Percentiles rank a stretch among this genome's conserved stretches.
phyloP scores from a whole-genome alignment of 306 rosid species.

The Ceratonia siliqua region DNA sequence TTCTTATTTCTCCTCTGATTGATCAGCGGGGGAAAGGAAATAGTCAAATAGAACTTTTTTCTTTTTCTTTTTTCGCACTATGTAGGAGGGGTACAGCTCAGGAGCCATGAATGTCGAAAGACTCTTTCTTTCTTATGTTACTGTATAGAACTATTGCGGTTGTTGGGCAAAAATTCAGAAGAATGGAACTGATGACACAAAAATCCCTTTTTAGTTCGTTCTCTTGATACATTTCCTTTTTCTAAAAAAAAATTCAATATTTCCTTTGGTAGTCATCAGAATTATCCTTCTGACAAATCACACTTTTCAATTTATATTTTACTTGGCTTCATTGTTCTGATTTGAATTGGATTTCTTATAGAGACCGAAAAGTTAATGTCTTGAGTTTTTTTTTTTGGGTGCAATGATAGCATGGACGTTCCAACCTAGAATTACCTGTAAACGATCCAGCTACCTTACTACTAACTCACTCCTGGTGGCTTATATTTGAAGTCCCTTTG shows the following conservation, averaged over 20 bases:
- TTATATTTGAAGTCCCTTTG: neutral
- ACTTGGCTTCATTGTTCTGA: neutral
- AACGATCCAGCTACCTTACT: neutral
- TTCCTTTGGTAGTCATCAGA: slow-evolving; percentile 28
- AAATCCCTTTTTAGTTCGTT: slow-evolving; percentile 4
- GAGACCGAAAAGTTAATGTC: neutral
- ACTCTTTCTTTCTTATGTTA: neutral
- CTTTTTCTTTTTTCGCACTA: too few species aligned
- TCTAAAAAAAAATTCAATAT: slow-evolving; percentile 3
- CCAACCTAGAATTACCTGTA: too few species aligned
- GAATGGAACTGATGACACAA: slow-evolving; percentile 3
- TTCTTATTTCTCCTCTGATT: neutral
- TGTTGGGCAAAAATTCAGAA: slow-evolving; percentile 8
- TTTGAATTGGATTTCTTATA: neutral
- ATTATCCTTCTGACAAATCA: neutral
- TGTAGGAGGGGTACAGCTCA: neutral
- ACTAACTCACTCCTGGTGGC: neutral
- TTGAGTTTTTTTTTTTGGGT: neutral
- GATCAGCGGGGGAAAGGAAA: neutral
- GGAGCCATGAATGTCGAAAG: neutral
- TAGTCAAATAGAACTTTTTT: neutral
- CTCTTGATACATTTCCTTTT: neutral
- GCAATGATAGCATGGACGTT: too few species aligned
- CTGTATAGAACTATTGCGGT: neutral
- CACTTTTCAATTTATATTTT: neutral